These are phyloP conservation scores for Pleodorina starrii DNA, from an alignment of 139 green algal genomes.

Conservation along the genomic window DNA sequence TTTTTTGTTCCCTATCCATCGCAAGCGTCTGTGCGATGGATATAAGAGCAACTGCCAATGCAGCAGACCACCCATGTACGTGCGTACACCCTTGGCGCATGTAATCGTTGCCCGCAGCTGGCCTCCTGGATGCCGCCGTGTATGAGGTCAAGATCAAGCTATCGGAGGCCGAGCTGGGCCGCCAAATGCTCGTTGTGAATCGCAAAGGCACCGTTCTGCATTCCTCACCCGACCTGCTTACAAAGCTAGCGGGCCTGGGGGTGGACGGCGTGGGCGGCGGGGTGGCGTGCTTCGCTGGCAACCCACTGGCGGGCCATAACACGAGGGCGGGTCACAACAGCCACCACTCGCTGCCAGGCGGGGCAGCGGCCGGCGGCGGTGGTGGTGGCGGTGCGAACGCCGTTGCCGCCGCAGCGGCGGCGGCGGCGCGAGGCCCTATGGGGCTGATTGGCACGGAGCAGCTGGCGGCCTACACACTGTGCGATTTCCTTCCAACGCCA, in stretches of 20 bases:
- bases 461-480: neutral
- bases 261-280: neutral
- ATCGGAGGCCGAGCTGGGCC: neutral
- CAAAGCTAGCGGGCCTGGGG: neutral
- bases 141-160: neutral
- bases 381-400: neutral
- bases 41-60: neutral
- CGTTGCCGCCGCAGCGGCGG: neutral
- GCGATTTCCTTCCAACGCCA: constrained; percentile 8
- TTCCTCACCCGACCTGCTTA: neutral
- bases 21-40: neutral
- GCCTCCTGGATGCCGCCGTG: neutral
- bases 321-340: neutral
- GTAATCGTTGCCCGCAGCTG: neutral
- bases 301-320: too few relatives aligned
- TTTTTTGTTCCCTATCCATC: neutral
- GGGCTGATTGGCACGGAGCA: neutral
- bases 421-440: neutral
- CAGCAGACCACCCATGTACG: neutral
- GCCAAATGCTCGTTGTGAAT: constrained; percentile 10
- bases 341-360: too few relatives aligned
- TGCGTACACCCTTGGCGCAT: too few relatives aligned
- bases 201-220: constrained; percentile 19
- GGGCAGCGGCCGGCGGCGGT: neutral
- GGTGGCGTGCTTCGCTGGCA: too few relatives aligned